phyloP scores from a whole-genome alignment of 208 protist genomes.

The Wallacemonas collosoma region DNA sequence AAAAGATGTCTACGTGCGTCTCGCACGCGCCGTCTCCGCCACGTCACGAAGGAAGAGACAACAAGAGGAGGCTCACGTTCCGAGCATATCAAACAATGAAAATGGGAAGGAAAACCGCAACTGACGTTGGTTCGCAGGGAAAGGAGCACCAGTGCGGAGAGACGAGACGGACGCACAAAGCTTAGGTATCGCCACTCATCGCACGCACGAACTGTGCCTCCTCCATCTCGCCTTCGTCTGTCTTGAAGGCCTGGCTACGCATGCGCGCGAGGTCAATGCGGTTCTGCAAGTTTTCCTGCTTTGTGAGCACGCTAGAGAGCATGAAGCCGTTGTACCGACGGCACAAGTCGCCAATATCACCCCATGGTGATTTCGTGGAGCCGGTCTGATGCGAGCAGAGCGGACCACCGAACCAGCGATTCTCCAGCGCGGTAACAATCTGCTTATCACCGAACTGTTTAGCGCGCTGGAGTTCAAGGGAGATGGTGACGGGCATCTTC shows the following conservation, averaged over 20 bases:
- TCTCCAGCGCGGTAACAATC: conserved; percentile 54
- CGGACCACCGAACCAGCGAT: conserved; percentile 77
- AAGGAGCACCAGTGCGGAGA: too few relatives aligned
- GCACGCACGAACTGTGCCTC: background rate
- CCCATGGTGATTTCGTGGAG: conserved; percentile 48
- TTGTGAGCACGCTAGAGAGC: conserved; percentile 46
- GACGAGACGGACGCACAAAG: too few relatives aligned
- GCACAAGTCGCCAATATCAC: conserved; percentile 66
- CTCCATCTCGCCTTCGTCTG: background rate
- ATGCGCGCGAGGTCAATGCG: conserved; percentile 15
- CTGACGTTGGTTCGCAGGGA: too few relatives aligned
- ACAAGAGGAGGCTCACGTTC: too few relatives aligned
- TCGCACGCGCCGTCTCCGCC: too few relatives aligned
- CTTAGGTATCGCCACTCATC: background rate
- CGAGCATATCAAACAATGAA: too few relatives aligned
- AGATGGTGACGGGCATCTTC: conserved; percentile 45
- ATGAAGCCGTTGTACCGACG: conserved; percentile 71
- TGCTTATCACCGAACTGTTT: conserved; percentile 1
- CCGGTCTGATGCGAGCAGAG: conserved; percentile 59
- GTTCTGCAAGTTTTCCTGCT: conserved; percentile 32
- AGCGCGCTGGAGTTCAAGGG: conserved; percentile 52
- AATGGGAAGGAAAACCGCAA: too few relatives aligned
- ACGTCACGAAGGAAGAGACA: too few relatives aligned
- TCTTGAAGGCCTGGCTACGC: background rate
- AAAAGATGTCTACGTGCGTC: background rate